These are phyloP conservation scores for Nelumbo lutea DNA, from an alignment of 164 flowering plant species.

Conservation along the genomic window DNA sequence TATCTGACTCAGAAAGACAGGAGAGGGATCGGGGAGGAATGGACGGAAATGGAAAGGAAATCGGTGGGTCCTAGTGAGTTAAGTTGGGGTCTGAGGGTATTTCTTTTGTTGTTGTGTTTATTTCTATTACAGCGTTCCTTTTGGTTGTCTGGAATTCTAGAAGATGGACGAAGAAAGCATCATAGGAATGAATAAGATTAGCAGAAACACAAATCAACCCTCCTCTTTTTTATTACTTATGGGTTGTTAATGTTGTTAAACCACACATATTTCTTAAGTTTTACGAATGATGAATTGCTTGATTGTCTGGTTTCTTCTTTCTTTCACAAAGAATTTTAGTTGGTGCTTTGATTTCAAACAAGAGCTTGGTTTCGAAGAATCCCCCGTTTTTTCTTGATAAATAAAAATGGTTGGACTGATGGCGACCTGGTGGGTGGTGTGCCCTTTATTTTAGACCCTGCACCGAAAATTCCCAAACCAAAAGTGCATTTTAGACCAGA, in stretches of 20 bases:
- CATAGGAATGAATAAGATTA: neutral
- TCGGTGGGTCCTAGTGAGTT: no score
- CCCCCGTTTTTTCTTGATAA: neutral
- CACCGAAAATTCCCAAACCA: no score
- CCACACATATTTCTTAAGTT: conserved; percentile 2
- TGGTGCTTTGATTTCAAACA: neutral
- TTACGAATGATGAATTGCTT: neutral
- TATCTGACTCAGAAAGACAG: neutral
- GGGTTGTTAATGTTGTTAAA: neutral
- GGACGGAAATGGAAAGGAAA: no score
- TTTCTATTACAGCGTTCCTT: no score
- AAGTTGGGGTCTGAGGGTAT: no score
- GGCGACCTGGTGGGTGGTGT: neutral
- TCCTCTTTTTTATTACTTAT: no score
- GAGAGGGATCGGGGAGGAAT: neutral
- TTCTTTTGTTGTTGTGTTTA: no score
- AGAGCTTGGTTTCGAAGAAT: conserved; percentile 6
- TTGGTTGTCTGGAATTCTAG: neutral
- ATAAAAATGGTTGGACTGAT: neutral
- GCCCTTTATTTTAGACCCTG: neutral
- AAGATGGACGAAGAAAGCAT: neutral
- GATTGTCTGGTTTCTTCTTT: neutral
- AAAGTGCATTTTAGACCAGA: no score
- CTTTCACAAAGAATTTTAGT: no score
- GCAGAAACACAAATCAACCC: no score